phyloP scores from a whole-genome alignment of 2,329 filamentous ascomycete genomes.

The Paraphoma chrysanthemicola region DNA sequence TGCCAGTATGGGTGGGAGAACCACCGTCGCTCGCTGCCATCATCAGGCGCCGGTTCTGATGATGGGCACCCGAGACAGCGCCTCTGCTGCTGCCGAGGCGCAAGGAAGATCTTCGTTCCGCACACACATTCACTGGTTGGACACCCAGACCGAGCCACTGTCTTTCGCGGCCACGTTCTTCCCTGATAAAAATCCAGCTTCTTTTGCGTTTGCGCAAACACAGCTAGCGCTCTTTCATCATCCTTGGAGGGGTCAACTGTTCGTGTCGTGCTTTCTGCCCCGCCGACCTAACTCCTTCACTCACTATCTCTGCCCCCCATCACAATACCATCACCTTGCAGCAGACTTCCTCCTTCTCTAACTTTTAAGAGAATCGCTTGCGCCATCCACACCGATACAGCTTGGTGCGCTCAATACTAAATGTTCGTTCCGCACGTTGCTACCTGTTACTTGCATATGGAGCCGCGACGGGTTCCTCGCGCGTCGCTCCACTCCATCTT shows the following conservation, averaged over 20 bases:
- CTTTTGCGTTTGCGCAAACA: slow-evolving; percentile 23
- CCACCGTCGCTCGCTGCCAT: slow-evolving; percentile 12
- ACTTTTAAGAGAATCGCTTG: slow-evolving; percentile 25
- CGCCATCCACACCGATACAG: slow-evolving; percentile 32
- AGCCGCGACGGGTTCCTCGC: slow-evolving; percentile 39
- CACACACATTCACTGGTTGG: slow-evolving; percentile 19
- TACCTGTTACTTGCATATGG: slow-evolving; percentile 35
- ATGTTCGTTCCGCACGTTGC: slow-evolving; percentile 50
- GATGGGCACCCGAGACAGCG: slow-evolving; percentile 10
- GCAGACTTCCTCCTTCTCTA: slow-evolving; percentile 19
- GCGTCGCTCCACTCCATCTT: slow-evolving; percentile 25
- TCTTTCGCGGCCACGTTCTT: slow-evolving; percentile 9
- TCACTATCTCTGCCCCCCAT: slow-evolving; percentile 31
- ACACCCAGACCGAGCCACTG: slow-evolving; percentile 11
- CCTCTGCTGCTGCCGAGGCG: slow-evolving; percentile 10
- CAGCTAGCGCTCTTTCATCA: slow-evolving; percentile 40
- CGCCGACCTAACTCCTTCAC: slow-evolving; percentile 30
- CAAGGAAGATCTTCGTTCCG: slow-evolving; percentile 14
- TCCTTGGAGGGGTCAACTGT: slow-evolving; percentile 31
- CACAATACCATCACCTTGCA: slow-evolving; percentile 24
- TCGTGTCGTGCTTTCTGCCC: slow-evolving; percentile 25
- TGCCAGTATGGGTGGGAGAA: slow-evolving; percentile 20
- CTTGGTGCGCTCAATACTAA: slow-evolving; percentile 42
- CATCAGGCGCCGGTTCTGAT: slow-evolving; percentile 15
- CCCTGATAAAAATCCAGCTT: slow-evolving; percentile 7